Base-by-base conservation (phyloP, 2,329 filamentous ascomycete genomes). In the Penicillium sp. region DNA sequence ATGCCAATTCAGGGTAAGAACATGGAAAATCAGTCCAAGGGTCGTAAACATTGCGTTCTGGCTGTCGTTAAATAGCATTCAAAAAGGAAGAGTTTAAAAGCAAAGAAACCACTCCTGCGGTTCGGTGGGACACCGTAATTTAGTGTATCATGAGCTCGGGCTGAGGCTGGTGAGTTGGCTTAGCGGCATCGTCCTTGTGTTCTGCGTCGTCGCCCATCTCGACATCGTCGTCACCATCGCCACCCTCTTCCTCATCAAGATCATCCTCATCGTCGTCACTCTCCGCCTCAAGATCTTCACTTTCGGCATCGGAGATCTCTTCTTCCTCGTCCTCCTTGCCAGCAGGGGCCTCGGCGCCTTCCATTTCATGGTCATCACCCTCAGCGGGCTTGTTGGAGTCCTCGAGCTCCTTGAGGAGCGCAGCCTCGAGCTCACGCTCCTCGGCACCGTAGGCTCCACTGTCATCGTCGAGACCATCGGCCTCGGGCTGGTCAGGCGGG, bases 401-500 rank as follows among this genome's bases (percentile, higher is more conserved):
- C 48, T 77, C 79, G 31, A 80, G 78, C 51, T 80, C 83, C 56
- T 75, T 78, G 55, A 84, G 82, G 9, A 81, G 83, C 4, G 78
- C 85, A 52, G 88, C 86, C 62, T 88, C 86, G 36, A 88, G 88
- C 48, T 91, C 91, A 17, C 86, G 86, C 75, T 96, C 93, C 55
- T 97, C 94, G 23, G 90, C 91, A 61, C 93, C 94, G 71, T 99
- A 99, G 66, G 89, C 86, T 27, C 90, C 89, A 55, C 82, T 84
- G 67, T 96, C 94, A 67, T 97, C 93, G 43, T 89, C 89, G 51
- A 85, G 83, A 44, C 89, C 83, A 71, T 99, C 96, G 53, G 93
- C 94, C 75, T 99, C 94, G 42, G 94, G 94, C 79, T 99, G 94
- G 75, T 99, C 94, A 61, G 94, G 96, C 31, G 94, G 94, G 75